These are phyloP conservation scores for Dictyostelium discoideum DNA, from an alignment of 78 protist genomes.

Conservation along the genomic window dicty_2.7 NC_007088.5:6239001-6239500, in stretches of 20 bases:
- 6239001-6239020: too few species aligned
- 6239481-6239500: background rate
- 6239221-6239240: too few species aligned
- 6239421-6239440: background rate
- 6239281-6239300: background rate
- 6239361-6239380: background rate
- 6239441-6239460: background rate
- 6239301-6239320: background rate
- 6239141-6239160: background rate
- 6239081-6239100: background rate
- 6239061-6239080: background rate
- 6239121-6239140: background rate
- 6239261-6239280: background rate
- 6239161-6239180: too few species aligned
- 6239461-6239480: background rate
- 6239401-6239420: background rate
- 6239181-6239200: too few species aligned
- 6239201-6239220: too few species aligned
- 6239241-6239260: background rate
- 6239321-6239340: too few species aligned
- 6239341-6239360: background rate
- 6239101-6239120: background rate
- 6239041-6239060: background rate
- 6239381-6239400: slow-evolving; percentile 6
- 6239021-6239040: background rate